Evolutionary conservation across 768 basidiomycete species (phyloP).

Genomic region (Leccinum obscurum): DNA sequence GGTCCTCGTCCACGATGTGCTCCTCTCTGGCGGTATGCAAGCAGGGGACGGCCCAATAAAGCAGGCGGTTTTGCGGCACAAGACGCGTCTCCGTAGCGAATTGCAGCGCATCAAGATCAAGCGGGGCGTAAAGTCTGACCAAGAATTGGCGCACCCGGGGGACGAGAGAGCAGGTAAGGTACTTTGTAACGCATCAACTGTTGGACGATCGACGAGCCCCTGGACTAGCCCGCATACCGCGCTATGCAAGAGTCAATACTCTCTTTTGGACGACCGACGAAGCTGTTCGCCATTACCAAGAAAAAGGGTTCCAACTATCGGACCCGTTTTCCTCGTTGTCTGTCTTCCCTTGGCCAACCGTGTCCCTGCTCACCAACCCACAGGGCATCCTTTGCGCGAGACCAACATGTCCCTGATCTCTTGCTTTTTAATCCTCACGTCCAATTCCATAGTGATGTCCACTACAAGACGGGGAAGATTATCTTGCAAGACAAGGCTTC

Average conservation of each 20-base stretch:
- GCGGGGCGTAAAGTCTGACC: conserved; percentile 62
- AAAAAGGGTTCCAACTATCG: conserved; percentile 54
- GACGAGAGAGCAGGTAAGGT: conserved; percentile 65
- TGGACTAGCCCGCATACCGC: conserved; percentile 63
- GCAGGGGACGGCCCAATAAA: conserved; percentile 90
- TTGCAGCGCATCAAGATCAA: conserved; percentile 82
- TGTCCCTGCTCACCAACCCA: conserved; percentile 5
- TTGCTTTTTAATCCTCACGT: conserved; percentile 70
- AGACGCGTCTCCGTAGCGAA: conserved; percentile 85
- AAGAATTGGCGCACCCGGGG: conserved; percentile 59
- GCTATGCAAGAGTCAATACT: conserved; percentile 86
- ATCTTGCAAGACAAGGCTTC: conserved; percentile 98
- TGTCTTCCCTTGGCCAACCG: conserved; percentile 3
- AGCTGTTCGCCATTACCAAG: conserved; percentile 56
- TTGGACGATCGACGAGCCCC: conserved; percentile 2
- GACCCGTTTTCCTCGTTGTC: conserved; percentile 57
- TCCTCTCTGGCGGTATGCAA: conserved; percentile 84
- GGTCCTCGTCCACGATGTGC: conserved; percentile 87
- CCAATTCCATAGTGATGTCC: conserved; percentile 67
- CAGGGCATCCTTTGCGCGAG: conserved; percentile 67
- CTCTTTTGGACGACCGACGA: conserved; percentile 64
- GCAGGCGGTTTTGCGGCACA: conserved; percentile 83
- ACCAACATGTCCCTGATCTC: conserved; percentile 81
- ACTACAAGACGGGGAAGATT: conserved; percentile 76
- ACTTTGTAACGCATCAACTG: not conserved